Percentiles rank a stretch among this genome's conserved stretches.
Conservation (phyloP, 768 basidiomycete genomes). For the Clathrus columnatus region DNA sequence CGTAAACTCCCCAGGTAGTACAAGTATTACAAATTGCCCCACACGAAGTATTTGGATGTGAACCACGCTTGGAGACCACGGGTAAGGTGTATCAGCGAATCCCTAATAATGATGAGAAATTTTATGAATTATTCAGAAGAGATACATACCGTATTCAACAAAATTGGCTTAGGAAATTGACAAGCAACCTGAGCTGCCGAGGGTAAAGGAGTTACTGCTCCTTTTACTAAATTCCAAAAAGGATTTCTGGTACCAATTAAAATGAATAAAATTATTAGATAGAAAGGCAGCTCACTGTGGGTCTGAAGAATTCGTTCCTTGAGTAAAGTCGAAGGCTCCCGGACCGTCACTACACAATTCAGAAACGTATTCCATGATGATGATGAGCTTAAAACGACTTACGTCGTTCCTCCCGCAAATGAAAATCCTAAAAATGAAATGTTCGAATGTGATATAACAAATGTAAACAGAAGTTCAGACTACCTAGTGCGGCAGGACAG, state of each 20-base stretch:
- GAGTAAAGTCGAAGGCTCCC: conserved; percentile 68
- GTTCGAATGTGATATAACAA: conserved; percentile 3
- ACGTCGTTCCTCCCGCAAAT: conserved; percentile 80
- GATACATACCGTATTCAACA: conserved; percentile 57
- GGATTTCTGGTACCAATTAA: conserved; percentile 44
- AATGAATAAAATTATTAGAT: conserved; percentile 10
- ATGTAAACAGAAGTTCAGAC: conserved; percentile 15
- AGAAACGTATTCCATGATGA: not conserved
- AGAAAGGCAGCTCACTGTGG: conserved; percentile 37
- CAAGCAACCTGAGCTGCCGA: conserved; percentile 55
- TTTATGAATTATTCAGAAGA: conserved; percentile 1
- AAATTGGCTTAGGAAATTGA: conserved; percentile 70
- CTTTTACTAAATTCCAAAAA: conserved; percentile 76
- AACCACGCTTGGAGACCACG: conserved; percentile 67
- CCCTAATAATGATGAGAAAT: conserved; percentile 33
- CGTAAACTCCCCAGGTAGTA: conserved; percentile 72
- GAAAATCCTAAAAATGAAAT: conserved; percentile 41
- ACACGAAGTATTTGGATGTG: conserved; percentile 71
- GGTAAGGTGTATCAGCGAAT: conserved; percentile 56
- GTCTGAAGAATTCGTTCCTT: conserved; percentile 57
- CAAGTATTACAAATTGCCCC: conserved; percentile 66
- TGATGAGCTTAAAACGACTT: conserved; percentile 18
- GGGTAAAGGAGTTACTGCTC: conserved; percentile 60
- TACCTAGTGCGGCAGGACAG: conserved; percentile 74
- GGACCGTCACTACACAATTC: conserved; percentile 54